Evolutionary conservation across 1,284 basidiomycete species (phyloP), one percentile per base, ranked within the genome.

Genomic region (Cutaneotrichosporon cavernicola): DNA sequence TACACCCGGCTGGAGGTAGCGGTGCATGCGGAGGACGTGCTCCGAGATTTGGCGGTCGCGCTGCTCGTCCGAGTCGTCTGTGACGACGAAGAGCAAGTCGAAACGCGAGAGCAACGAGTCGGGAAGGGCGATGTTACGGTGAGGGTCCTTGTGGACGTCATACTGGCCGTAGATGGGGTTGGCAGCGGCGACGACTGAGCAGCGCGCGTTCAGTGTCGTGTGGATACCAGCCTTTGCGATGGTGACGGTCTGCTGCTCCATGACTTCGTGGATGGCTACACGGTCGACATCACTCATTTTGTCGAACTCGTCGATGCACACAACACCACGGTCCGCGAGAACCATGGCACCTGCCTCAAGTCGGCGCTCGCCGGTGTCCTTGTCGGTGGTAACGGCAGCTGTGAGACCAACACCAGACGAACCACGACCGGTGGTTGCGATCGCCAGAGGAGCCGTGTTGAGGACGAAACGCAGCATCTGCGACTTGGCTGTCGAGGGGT

Each of bases 231-330:
- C 97, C 77, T 99, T 99, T 65, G 97, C 97, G 70, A 99, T 99
- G 1, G 97, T 98, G 60, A 99, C 95, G 0, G 97, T 99, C 80
- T 98, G 96, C 80, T 97, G 93, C 80, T 99, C 96, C 97, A 99
- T 99, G 74, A 98, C 97, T 88, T 99, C 97, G 82, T 99, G 97
- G 72, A 99, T 99, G 34, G 97, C 96, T n/a, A 98, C 96, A 71
- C 97, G 88, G 82, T 99, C 96, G 69, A 97, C 86, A 73, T 99
- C 97, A 36, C 91, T 94, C 96, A 99, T 99, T 81, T 99, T 99
- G 86, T 99, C 96, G 75, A 99, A 99, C 82, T 99, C 96, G 81
- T 99, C 97, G 73, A 99, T 99, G 81, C 96, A 99, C 55, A 99
- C 96, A 14, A 99, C 94, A 22, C 97, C 97, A 67, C 95, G 89